Evolutionary conservation across 176 grass and related monocot species (phyloP).

Genomic region (Ensete ventricosum): DNA sequence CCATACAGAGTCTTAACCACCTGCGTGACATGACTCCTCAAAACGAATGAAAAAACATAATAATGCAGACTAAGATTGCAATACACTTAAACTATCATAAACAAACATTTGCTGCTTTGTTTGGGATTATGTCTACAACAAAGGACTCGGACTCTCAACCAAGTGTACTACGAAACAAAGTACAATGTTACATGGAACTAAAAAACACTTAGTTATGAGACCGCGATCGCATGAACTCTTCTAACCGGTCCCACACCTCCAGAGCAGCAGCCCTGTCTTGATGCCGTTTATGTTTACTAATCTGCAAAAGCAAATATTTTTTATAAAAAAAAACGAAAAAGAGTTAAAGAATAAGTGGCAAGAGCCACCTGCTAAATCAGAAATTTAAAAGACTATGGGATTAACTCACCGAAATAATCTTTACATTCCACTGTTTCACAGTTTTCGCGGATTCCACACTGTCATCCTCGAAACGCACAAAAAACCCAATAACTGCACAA

Average conservation of each 20-base stretch:
- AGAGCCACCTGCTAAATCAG: neutral
- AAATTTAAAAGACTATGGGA: neutral
- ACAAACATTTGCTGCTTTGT: no score
- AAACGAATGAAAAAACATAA: no score
- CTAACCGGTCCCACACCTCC: slow-evolving; percentile 86
- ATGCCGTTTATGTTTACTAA: slow-evolving; percentile 97
- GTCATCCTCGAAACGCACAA: slow-evolving; percentile 89
- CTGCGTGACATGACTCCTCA: no score
- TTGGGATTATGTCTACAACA: neutral
- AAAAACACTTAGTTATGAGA: slow-evolving; percentile 26
- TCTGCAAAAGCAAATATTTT: slow-evolving; percentile 26
- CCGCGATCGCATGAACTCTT: slow-evolving; percentile 64
- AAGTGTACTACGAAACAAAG: no score
- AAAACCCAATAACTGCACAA: slow-evolving; percentile 79
- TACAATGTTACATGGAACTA: neutral
- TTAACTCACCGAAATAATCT: slow-evolving; percentile 77
- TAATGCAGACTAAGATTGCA: no score
- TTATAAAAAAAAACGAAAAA: neutral
- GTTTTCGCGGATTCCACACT: slow-evolving; percentile 90
- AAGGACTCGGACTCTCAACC: neutral
- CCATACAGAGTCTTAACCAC: no score
- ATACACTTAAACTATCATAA: no score
- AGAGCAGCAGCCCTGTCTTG: slow-evolving; percentile 92
- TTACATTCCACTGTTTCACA: slow-evolving; percentile 96
- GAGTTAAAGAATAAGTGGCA: neutral